Evolutionary conservation across 2,329 filamentous ascomycete genomes (phyloP).

Genomic region (Aureobasidium leucospermi): DNA sequence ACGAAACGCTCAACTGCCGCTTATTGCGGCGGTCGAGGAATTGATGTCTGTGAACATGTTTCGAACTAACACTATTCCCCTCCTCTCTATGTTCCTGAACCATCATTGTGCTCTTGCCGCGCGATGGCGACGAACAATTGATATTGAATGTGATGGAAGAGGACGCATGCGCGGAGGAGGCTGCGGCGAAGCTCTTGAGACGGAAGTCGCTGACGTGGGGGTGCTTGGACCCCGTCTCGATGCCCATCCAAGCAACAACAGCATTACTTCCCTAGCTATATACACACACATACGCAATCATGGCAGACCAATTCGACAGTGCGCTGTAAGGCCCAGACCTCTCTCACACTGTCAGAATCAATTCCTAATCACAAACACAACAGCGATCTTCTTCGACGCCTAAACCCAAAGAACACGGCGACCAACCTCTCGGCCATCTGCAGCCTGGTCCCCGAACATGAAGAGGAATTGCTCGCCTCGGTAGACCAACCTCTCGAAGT

Average conservation of each 20-base stretch:
- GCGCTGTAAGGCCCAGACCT: constrained; percentile 12
- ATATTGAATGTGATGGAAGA: no score
- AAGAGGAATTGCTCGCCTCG: constrained; percentile 94
- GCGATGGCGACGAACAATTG: no score
- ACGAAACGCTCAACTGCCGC: no score
- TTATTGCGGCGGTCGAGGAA: no score
- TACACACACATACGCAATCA: background rate
- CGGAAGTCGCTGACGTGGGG: constrained; percentile 8
- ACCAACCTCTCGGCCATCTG: constrained; percentile 85
- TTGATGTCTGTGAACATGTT: no score
- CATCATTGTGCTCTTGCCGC: no score
- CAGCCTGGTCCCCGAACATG: constrained; percentile 78
- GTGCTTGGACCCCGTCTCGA: constrained; percentile 5
- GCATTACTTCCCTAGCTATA: background rate
- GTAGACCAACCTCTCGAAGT: constrained; percentile 92
- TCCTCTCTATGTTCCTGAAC: no score
- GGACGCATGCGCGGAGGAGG: background rate
- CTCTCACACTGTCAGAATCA: background rate
- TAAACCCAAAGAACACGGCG: constrained; percentile 89
- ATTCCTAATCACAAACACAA: background rate
- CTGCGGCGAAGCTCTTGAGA: background rate
- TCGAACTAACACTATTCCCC: no score
- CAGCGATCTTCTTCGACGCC: constrained; percentile 95
- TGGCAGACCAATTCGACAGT: constrained; percentile 18
- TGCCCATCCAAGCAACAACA: background rate